A percentile compares a stretch with the other conserved stretches of the same genome.
Conservation (phyloP, 805 yeast species). For the Debaryomyces maramus region DNA sequence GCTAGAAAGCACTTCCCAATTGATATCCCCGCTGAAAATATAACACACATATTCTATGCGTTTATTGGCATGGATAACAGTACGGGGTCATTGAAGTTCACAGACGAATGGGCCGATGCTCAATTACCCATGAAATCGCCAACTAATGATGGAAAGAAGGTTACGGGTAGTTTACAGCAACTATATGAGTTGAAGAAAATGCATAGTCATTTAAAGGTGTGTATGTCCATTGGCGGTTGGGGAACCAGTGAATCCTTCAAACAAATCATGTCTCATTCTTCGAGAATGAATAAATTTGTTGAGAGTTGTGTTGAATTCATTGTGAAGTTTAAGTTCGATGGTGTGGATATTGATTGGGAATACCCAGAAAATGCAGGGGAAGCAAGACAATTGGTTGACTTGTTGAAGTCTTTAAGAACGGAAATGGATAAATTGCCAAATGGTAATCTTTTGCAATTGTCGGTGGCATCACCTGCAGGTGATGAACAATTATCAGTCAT, state of each 20-base stretch:
- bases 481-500: slow-evolving; percentile 43
- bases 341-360: slow-evolving; percentile 95
- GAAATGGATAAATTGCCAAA: slow-evolving; percentile 32
- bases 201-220: slow-evolving; percentile 47
- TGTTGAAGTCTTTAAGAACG: slow-evolving; percentile 42
- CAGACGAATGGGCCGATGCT: slow-evolving; percentile 69
- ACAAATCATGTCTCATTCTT: slow-evolving; percentile 21
- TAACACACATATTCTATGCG: slow-evolving; percentile 77
- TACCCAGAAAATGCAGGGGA: slow-evolving; percentile 59
- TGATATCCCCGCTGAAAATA: slow-evolving; percentile 55
- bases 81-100: slow-evolving; percentile 53
- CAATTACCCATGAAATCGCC: slow-evolving; percentile 36
- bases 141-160: slow-evolving; percentile 12
- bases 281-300: slow-evolving; percentile 47
- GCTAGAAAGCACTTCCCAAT: slow-evolving; percentile 49
- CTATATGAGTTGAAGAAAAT: slow-evolving; percentile 46
- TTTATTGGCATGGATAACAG: slow-evolving; percentile 60
- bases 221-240: slow-evolving; percentile 84
- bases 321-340: slow-evolving; percentile 69
- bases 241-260: slow-evolving; percentile 50
- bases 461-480: slow-evolving; percentile 79
- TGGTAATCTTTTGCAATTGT: slow-evolving; percentile 43
- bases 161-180: slow-evolving; percentile 52
- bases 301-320: slow-evolving; percentile 48
- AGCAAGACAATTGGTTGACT: slow-evolving; percentile 40